phyloP scores from a whole-genome alignment of 2,329 filamentous ascomycete genomes.

The Sporothrix pseudoabietina region DNA sequence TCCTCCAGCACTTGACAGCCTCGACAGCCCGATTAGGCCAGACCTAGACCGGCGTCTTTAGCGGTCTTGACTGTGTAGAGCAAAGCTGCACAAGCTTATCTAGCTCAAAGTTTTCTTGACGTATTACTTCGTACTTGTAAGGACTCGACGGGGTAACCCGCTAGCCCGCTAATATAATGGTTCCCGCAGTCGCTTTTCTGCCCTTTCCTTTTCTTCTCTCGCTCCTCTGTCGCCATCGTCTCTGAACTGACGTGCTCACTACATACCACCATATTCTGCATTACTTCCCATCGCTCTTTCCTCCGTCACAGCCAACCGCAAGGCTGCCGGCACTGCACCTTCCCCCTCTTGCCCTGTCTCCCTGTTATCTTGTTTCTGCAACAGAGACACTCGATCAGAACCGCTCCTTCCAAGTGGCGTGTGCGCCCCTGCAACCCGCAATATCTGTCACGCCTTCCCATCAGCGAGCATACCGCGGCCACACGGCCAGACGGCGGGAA shows the following conservation, averaged over 20 bases:
- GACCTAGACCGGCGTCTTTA: background rate
- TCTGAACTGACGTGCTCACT: constrained; percentile 21
- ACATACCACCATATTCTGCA: background rate
- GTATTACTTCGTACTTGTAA: background rate
- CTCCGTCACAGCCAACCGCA: background rate
- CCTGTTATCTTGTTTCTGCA: background rate
- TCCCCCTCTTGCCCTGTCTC: background rate
- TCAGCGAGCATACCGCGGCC: too few relatives aligned
- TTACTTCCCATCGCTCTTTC: background rate
- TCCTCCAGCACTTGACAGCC: background rate
- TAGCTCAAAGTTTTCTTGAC: background rate
- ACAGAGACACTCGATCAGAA: constrained; percentile 6
- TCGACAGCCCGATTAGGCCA: background rate
- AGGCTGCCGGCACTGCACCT: constrained; percentile 13
- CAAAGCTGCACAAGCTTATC: constrained; percentile 4
- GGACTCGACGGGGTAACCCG: too few relatives aligned
- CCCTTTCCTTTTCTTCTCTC: background rate
- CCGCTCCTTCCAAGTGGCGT: constrained; percentile 17
- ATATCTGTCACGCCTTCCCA: constrained; percentile 5
- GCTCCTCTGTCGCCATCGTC: constrained; percentile 23
- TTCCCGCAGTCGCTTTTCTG: background rate
- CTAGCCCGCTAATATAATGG: constrained; percentile 1
- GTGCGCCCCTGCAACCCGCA: constrained; percentile 2
- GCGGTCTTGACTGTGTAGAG: background rate
- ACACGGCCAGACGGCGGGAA: background rate